A percentile compares a stretch with the other conserved stretches of the same genome.
Evolutionary conservation across 768 basidiomycete species (phyloP).

Genomic region (Lactifluus echinatus): DNA sequence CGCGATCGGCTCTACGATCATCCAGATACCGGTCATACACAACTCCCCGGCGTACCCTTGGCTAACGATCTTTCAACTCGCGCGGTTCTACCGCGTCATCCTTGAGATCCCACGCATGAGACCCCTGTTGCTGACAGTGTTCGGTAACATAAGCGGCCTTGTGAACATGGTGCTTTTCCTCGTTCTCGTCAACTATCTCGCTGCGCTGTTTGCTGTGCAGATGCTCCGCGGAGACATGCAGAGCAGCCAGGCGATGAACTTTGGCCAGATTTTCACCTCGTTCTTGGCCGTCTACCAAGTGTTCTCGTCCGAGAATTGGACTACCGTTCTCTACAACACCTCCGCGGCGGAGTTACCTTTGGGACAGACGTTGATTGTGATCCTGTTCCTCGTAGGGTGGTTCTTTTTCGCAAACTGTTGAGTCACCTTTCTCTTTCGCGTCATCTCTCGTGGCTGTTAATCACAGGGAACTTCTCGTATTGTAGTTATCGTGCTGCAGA

Average conservation of each 20-base stretch:
- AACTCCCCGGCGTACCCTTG: slow-evolving; percentile 65
- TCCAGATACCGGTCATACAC: slow-evolving; percentile 76
- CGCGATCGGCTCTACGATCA: slow-evolving; percentile 65
- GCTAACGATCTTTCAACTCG: slow-evolving; percentile 83
- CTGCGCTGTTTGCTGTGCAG: slow-evolving; percentile 75
- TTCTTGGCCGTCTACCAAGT: slow-evolving; percentile 85
- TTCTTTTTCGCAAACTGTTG: slow-evolving; percentile 86
- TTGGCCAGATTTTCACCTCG: slow-evolving; percentile 73
- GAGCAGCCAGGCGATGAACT: slow-evolving; percentile 50
- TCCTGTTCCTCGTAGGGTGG: slow-evolving; percentile 74
- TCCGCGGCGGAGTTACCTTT: slow-evolving; percentile 51
- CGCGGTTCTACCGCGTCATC: slow-evolving; percentile 87
- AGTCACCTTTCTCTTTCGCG: slow-evolving; percentile 26
- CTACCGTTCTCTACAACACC: slow-evolving; percentile 57
- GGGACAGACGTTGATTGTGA: slow-evolving; percentile 61
- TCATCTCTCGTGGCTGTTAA: not conserved
- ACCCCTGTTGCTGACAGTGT: slow-evolving; percentile 75
- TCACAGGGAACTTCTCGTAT: not conserved
- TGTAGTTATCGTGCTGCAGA: slow-evolving; percentile 81
- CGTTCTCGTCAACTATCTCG: slow-evolving; percentile 77
- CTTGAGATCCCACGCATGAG: slow-evolving; percentile 86
- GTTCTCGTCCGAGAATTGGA: slow-evolving; percentile 94
- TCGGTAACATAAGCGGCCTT: slow-evolving; percentile 87
- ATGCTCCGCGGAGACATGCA: slow-evolving; percentile 77
- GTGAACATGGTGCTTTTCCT: slow-evolving; percentile 90